Evolutionary conservation across 1,284 basidiomycete species (phyloP).

Genomic region (Cryptococcus jaspeensis): DNA sequence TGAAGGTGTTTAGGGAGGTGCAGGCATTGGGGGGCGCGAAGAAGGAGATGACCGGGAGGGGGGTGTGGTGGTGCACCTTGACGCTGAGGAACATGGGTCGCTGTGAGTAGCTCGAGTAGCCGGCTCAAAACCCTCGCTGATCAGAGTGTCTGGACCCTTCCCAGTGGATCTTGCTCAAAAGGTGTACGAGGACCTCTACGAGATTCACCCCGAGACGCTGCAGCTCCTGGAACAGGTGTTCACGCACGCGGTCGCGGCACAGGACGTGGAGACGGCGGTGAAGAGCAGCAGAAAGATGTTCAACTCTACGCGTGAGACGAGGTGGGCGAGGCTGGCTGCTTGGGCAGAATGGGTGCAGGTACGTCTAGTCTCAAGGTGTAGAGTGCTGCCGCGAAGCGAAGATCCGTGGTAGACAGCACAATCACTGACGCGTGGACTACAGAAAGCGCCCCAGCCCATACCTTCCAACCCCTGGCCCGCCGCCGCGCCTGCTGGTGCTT

Average conservation of each 20-base stretch:
- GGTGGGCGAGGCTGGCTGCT: slow-evolving; percentile 41
- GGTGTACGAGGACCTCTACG: slow-evolving; percentile 31
- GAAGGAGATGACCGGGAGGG: slow-evolving; percentile 27
- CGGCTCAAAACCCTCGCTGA: not conserved
- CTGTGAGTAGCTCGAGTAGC: slow-evolving; percentile 36
- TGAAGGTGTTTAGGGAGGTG: slow-evolving; percentile 26
- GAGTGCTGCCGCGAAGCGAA: not conserved
- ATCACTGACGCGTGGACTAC: not conserved
- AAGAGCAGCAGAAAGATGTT: slow-evolving; percentile 39
- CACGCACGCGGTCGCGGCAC: slow-evolving; percentile 28
- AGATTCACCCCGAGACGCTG: slow-evolving; percentile 19
- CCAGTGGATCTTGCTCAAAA: slow-evolving; percentile 37
- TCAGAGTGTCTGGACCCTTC: not conserved
- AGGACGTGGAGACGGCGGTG: slow-evolving; percentile 30
- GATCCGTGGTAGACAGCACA: too few relatives aligned
- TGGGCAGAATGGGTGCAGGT: slow-evolving; percentile 38
- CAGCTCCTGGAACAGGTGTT: slow-evolving; percentile 43
- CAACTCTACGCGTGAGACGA: slow-evolving; percentile 30
- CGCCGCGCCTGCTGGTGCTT: slow-evolving; percentile 18
- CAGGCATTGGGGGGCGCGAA: slow-evolving; percentile 17
- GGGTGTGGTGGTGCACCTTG: slow-evolving; percentile 27
- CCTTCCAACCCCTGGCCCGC: slow-evolving; percentile 12
- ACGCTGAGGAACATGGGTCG: slow-evolving; percentile 31
- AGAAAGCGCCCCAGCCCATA: slow-evolving; percentile 23
- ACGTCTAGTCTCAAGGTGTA: slow-evolving; percentile 3